phyloP scores from a whole-genome alignment of 768 basidiomycete species.

The Naganishia randhawae region DNA sequence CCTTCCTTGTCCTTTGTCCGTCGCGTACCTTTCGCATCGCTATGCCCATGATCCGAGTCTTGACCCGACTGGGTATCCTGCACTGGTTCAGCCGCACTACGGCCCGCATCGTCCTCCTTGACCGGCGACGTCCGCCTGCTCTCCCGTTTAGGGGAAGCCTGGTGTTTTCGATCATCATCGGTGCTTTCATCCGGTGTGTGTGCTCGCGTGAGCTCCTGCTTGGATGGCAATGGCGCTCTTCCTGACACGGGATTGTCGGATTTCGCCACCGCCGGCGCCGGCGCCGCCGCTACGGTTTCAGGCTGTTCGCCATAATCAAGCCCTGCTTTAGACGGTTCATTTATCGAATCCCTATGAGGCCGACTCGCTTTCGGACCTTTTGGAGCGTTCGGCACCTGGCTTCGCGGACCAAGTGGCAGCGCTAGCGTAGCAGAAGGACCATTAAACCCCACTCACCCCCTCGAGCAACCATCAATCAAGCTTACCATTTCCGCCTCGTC shows the following conservation, averaged over 20 bases:
- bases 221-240: conserved; percentile 14
- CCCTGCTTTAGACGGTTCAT: conserved; percentile 17
- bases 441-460: no score
- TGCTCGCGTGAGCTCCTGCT: conserved; percentile 1
- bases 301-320: conserved; percentile 29
- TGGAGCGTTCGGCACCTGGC: conserved; percentile 19
- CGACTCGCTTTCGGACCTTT: conserved; percentile 31
- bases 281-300: background rate
- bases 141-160: conserved; percentile 9
- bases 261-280: background rate
- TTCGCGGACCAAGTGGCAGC: conserved; percentile 28
- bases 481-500: conserved; percentile 28
- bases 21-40: conserved; percentile 11
- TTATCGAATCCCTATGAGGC: conserved; percentile 24
- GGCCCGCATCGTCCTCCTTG: conserved; percentile 1
- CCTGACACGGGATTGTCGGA: background rate
- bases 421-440: conserved; percentile 12
- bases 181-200: background rate
- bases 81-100: background rate
- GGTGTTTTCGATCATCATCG: conserved; percentile 1
- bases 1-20: background rate
- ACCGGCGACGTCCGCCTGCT: background rate
- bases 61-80: background rate
- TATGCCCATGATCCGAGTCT: conserved; percentile 12
- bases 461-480: background rate